A percentile compares a stretch with the other conserved stretches of the same genome.
Evolutionary conservation across 2,329 filamentous ascomycete genomes (phyloP).

Genomic region (Akanthomyces muscarius): DNA sequence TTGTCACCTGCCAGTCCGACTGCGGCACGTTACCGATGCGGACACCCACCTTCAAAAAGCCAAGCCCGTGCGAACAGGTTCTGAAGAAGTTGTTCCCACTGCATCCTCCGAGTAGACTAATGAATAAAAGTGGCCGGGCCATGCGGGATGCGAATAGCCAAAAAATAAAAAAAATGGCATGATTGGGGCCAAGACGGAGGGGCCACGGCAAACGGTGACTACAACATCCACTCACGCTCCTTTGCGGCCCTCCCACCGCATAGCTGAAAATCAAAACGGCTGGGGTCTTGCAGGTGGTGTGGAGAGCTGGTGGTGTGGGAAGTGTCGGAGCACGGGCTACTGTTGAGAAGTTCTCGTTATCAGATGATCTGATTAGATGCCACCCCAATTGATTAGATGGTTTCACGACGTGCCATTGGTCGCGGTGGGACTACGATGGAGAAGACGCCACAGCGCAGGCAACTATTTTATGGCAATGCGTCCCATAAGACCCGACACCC

Average conservation of each 20-base stretch:
- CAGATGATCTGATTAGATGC: slow-evolving; percentile 27
- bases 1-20: not conserved
- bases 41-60: not conserved
- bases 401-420: slow-evolving; percentile 11
- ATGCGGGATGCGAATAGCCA: not conserved
- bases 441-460: not conserved
- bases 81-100: not conserved
- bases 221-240: not conserved
- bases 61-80: not conserved
- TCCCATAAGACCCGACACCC: not conserved
- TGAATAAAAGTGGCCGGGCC: not conserved
- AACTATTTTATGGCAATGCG: not conserved
- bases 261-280: not conserved
- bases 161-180: not conserved
- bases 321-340: too few species aligned
- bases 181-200: not conserved
- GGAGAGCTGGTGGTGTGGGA: not conserved
- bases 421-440: not conserved
- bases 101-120: not conserved
- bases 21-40: not conserved
- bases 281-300: not conserved
- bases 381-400: slow-evolving; percentile 20
- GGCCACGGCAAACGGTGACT: not conserved
- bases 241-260: not conserved
- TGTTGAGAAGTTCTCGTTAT: slow-evolving; percentile 19